Evolutionary conservation across 495 filamentous ascomycete genomes (phyloP).

Genomic region (Staphylotrichum longicolle): DNA sequence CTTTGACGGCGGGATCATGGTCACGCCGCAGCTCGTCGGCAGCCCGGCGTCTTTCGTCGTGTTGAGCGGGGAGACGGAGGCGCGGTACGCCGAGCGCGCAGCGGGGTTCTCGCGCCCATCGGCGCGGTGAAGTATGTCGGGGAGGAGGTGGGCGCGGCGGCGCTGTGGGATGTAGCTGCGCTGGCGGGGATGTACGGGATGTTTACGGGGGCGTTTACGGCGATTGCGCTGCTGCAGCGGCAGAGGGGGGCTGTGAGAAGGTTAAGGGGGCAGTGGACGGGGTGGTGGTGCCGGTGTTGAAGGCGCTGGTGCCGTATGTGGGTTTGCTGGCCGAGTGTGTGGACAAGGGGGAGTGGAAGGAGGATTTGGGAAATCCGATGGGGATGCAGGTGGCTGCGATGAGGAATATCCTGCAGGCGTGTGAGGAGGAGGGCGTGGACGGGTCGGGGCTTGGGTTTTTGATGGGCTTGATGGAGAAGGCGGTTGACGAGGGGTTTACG

Average conservation of each 20-base stretch:
- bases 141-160: constrained; percentile 15
- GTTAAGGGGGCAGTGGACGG: background rate
- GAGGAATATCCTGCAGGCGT: constrained; percentile 18
- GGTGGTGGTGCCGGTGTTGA: constrained; percentile 19
- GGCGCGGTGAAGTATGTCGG: constrained; percentile 11
- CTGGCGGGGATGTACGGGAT: constrained; percentile 25
- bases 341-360: constrained; percentile 21
- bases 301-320: constrained; percentile 22
- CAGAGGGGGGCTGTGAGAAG: background rate
- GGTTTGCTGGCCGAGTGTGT: constrained; percentile 14
- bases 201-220: constrained; percentile 22
- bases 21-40: constrained; percentile 25
- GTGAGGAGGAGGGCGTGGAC: constrained; percentile 25
- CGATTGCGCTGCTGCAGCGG: constrained; percentile 18
- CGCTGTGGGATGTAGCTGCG: constrained; percentile 19
- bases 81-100: background rate
- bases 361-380: constrained; percentile 24
- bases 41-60: constrained; percentile 13
- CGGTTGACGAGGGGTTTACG: constrained; percentile 10
- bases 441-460: constrained; percentile 10
- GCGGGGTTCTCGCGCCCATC: constrained; percentile 9
- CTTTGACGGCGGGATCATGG: constrained; percentile 27
- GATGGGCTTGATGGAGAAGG: constrained; percentile 15
- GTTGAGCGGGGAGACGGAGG: constrained; percentile 16
- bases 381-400: constrained; percentile 20